Conservation (phyloP, 2,329 filamentous ascomycete genomes). For the Arthrobotrys iridis region DNA sequence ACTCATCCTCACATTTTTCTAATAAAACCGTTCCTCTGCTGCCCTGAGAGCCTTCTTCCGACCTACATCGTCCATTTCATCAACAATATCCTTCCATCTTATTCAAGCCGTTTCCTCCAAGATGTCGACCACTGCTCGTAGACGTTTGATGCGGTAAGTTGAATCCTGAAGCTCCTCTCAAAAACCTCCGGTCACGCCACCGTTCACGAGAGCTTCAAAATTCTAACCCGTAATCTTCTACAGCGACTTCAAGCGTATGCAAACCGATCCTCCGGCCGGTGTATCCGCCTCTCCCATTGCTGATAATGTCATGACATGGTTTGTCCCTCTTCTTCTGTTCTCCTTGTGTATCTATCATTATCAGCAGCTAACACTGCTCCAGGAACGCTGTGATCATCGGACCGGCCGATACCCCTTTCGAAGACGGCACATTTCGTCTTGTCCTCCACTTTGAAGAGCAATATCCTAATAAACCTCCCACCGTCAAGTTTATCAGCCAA, state of each 20-base stretch:
- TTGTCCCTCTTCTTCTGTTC: conserved; percentile 61
- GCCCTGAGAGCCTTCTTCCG: background rate
- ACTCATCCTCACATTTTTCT: conserved; percentile 13
- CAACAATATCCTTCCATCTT: background rate
- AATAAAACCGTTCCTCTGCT: conserved; percentile 4
- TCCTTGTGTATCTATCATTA: conserved; percentile 1
- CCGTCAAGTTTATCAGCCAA: conserved; percentile 97
- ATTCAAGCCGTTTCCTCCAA: conserved; percentile 55
- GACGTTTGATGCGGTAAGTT: conserved; percentile 90
- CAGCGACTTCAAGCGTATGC: conserved; percentile 79
- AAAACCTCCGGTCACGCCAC: conserved; percentile 24
- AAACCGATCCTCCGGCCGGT: conserved; percentile 95
- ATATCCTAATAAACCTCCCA: conserved; percentile 97
- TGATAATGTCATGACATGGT: conserved; percentile 98
- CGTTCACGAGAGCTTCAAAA: conserved; percentile 53
- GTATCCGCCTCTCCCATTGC: conserved; percentile 96
- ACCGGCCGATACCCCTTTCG: conserved; percentile 94
- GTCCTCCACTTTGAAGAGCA: conserved; percentile 99
- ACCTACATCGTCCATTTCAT: background rate
- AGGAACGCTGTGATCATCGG: conserved; percentile 99
- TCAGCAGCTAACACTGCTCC: conserved; percentile 4
- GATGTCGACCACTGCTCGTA: conserved; percentile 93
- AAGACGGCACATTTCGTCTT: conserved; percentile 95
- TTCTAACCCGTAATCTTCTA: conserved; percentile 31
- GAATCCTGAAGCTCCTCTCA: conserved; percentile 24